These are phyloP conservation scores for Tetracentron sinense DNA, from an alignment of 164 flowering plant species.

Conservation along the genomic window DNA sequence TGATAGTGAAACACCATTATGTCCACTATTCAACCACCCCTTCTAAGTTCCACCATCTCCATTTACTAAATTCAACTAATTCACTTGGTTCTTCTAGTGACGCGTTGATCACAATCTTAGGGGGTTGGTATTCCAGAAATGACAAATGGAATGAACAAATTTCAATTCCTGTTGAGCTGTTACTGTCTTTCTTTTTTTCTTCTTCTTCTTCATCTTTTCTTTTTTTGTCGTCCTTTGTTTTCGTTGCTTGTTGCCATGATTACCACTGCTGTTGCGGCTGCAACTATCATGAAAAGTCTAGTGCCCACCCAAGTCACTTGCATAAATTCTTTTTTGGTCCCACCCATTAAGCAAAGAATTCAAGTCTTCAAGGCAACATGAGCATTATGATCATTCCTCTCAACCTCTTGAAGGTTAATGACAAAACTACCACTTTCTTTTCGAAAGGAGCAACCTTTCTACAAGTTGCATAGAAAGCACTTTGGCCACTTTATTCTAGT, in stretches of 20 bases:
- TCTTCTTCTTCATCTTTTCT: background rate
- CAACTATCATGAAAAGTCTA: constrained; percentile 26
- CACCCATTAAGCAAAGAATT: no score
- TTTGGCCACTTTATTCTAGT: constrained; percentile 37
- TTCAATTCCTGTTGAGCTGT: constrained; percentile 4
- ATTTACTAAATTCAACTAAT: no score
- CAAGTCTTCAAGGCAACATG: constrained; percentile 32
- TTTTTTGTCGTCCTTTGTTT: constrained; percentile 9
- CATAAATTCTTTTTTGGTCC: constrained; percentile 29
- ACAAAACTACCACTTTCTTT: constrained; percentile 44
- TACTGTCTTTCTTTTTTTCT: constrained; percentile 2
- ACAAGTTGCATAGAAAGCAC: constrained; percentile 48
- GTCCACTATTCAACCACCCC: no score
- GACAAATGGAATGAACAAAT: constrained; percentile 13
- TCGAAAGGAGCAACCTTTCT: constrained; percentile 28
- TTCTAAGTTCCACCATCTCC: no score
- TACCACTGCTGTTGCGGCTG: constrained; percentile 15
- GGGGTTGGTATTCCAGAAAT: constrained; percentile 2
- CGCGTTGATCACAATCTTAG: background rate
- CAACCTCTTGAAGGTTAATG: constrained; percentile 27
- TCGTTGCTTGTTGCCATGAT: constrained; percentile 15
- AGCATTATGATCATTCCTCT: constrained; percentile 24
- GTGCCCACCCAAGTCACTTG: constrained; percentile 34
- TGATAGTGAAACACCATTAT: no score
- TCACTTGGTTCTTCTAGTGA: background rate